Base-by-base conservation (phyloP, 352 stramenopile species). In the Globisporangium solare region DNA sequence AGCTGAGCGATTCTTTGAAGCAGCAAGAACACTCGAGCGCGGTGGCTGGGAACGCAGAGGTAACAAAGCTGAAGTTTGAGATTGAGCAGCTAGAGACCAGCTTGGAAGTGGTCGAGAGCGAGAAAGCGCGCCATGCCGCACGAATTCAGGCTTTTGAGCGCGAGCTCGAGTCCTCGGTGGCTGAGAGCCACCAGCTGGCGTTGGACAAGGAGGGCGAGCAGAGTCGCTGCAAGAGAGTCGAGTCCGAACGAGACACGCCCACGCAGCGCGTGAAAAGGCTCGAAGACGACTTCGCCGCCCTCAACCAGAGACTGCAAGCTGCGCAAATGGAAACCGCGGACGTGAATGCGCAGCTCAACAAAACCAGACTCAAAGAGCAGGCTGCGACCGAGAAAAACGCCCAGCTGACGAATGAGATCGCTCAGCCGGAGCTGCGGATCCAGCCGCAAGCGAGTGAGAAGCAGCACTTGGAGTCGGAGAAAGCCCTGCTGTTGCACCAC, bases 291-390 rank as follows among this genome's bases (percentile, higher is more conserved):
- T 17, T 68, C 12, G 73, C 76, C 18, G 47, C n/a, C 2, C 52
- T 61, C 24, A 35, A 62, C 14, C 68, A 76, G 46, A 69, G 70
- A 21, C 47, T 32, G 14, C 73, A 73, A 6, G 46, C 47, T 12
- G 49, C 63, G 21, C 42, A 43, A 5, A 51, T 21, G 14, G 73
- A 84, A 43, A 50, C 49, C 4, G 64, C 63, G 0, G 76, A 84
- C 0, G 22, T 75, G 11, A 75, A 73, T 21, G 37, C 42, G 17
- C 64, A 71, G 24, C 43, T 76, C 3, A 66, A 21, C 40, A 81
- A 81, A 61, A 20, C 65, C 17, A 81, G 74, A 35, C 52, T 76
- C 51, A 73, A 67, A 21, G 75, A 84, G 48, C 71, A 84, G 59
- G 57, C 63, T 41, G 39, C 63, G 2, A 41, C 49, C 5, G 74